Conservation (phyloP, 495 filamentous ascomycete genomes). For the Venustampulla echinocandica region DNA sequence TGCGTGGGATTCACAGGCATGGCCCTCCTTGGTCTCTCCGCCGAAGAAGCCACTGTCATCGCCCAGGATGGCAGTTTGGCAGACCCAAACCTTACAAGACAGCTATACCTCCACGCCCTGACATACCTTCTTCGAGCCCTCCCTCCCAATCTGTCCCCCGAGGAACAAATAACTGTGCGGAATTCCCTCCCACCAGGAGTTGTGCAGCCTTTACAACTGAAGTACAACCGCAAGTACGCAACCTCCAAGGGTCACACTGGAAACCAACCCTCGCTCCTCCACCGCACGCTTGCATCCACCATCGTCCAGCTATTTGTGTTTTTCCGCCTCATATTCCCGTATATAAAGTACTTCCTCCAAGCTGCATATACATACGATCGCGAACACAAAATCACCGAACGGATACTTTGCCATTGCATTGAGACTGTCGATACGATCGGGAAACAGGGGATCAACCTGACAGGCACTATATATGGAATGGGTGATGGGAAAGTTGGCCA, state of each 20-base stretch:
- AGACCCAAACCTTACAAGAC: constrained; percentile 42
- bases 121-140: constrained; percentile 59
- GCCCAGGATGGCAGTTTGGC: constrained; percentile 16
- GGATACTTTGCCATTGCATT: constrained; percentile 39
- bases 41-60: constrained; percentile 27
- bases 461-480: constrained; percentile 40
- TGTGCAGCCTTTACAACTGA: constrained; percentile 15
- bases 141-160: constrained; percentile 45
- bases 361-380: constrained; percentile 53
- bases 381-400: constrained; percentile 51
- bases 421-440: constrained; percentile 45
- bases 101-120: constrained; percentile 57
- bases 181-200: constrained; percentile 35
- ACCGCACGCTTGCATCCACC: constrained; percentile 44
- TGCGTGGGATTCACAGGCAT: constrained; percentile 22
- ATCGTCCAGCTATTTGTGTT: constrained; percentile 51
- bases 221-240: neutral
- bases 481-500: constrained; percentile 49
- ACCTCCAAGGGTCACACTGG: neutral
- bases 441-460: constrained; percentile 39
- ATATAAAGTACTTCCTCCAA: constrained; percentile 43
- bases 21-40: constrained; percentile 28
- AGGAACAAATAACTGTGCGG: constrained; percentile 37
- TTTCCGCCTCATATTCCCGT: constrained; percentile 48
- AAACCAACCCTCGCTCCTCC: constrained; percentile 41